Evolutionary conservation across 2,329 filamentous ascomycete genomes (phyloP).

Genomic region (Epichloe gansuensis): DNA sequence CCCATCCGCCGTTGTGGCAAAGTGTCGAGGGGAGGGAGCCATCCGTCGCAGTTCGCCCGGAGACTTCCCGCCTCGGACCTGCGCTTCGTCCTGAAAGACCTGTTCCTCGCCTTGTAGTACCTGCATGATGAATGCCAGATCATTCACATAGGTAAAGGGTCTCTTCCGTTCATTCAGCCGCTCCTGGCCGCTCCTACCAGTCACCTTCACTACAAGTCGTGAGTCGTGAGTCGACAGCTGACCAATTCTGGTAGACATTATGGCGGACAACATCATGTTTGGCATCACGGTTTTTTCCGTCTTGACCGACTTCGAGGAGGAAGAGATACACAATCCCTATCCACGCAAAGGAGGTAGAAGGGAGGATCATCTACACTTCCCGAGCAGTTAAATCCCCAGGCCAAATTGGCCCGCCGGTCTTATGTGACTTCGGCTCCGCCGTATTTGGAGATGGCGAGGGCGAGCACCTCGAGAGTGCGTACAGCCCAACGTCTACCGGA

Average conservation of each 20-base stretch:
- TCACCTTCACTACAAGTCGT: too few relatives aligned
- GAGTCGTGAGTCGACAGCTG: too few relatives aligned
- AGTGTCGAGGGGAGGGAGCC: too few relatives aligned
- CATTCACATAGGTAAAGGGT: conserved; percentile 22
- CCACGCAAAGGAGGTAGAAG: conserved; percentile 31
- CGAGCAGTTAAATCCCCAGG: conserved; percentile 23
- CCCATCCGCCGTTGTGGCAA: conserved; percentile 10
- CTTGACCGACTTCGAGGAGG: conserved; percentile 24
- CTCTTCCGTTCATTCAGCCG: too few relatives aligned
- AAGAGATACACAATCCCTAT: conserved; percentile 25
- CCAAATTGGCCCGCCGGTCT: conserved; percentile 20
- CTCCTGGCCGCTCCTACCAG: too few relatives aligned
- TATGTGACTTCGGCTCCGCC: conserved; percentile 39
- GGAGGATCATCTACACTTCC: conserved; percentile 29
- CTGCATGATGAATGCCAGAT: conserved; percentile 32
- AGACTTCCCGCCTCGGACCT: conserved; percentile 23
- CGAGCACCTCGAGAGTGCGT: conserved; percentile 19
- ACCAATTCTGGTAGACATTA: conserved; percentile 21
- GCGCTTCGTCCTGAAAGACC: conserved; percentile 21
- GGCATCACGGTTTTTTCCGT: conserved; percentile 24
- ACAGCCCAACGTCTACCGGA: conserved; percentile 28
- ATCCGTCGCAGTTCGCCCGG: conserved; percentile 22
- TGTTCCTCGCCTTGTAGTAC: conserved; percentile 32
- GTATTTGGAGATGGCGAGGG: conserved; percentile 19
- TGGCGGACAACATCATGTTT: conserved; percentile 34